Percentiles rank a stretch among this genome's conserved stretches.
phyloP scores from a whole-genome alignment of 169 alveolate genomes.

The Cryptosporidium xiaoi region DNA sequence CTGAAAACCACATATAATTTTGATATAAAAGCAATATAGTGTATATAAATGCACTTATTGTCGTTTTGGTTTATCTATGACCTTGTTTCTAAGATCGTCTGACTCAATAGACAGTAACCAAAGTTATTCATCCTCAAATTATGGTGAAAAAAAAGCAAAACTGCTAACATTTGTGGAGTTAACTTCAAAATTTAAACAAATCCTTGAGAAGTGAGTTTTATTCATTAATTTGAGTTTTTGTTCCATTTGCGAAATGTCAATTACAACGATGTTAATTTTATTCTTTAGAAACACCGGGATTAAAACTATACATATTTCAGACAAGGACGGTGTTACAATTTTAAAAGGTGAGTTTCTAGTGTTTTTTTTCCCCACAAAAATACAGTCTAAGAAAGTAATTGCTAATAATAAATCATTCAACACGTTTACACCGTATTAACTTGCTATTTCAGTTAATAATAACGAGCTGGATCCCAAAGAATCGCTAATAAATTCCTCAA shows the following conservation, averaged over 20 bases:
- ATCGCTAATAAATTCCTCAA: not conserved
- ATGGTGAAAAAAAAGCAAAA: not conserved
- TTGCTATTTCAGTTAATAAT: not conserved
- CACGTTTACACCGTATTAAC: not conserved
- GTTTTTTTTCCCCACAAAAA: not conserved
- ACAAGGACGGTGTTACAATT: conserved; percentile 41
- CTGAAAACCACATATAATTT: no score
- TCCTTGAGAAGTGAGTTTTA: conserved; percentile 29
- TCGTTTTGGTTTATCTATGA: no score
- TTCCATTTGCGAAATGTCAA: not conserved
- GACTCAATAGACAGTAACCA: no score
- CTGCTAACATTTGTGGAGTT: conserved; percentile 4
- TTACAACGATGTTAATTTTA: not conserved
- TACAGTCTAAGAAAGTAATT: no score
- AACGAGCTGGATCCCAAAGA: not conserved
- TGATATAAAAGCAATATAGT: no score
- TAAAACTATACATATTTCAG: conserved; percentile 30
- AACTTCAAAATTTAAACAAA: not conserved
- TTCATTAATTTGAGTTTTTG: not conserved
- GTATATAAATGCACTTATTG: no score
- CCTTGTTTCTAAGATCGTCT: no score
- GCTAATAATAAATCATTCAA: no score
- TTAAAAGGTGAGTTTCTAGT: conserved; percentile 39
- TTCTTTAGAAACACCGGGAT: conserved; percentile 19
- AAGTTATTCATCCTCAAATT: no score